These are phyloP conservation scores for Gleditsia sinensis DNA, from an alignment of 306 rosid species.

Conservation along the genomic window DNA sequence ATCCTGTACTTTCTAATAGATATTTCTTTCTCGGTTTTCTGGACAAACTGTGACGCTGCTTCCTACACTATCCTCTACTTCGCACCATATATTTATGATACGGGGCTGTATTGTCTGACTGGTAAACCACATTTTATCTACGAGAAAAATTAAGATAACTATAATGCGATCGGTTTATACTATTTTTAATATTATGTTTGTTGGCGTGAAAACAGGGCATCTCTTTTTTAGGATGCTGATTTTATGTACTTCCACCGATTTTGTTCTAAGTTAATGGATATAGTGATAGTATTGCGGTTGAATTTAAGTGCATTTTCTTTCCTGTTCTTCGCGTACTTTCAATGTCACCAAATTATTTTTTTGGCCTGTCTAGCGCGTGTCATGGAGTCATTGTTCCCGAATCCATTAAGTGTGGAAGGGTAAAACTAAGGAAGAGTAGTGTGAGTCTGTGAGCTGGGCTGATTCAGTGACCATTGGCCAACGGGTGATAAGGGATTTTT, in stretches of 20 bases:
- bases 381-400: not conserved
- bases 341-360: not conserved
- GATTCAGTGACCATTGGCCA: not conserved
- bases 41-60: not conserved
- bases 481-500: not conserved
- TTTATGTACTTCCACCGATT: not conserved
- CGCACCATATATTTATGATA: not conserved
- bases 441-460: not conserved
- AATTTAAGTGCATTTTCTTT: too few species aligned
- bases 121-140: not conserved
- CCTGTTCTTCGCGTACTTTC: not conserved
- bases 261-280: not conserved
- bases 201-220: not conserved
- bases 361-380: not conserved
- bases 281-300: not conserved
- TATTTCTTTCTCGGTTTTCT: not conserved
- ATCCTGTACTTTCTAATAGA: not conserved
- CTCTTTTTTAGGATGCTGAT: not conserved
- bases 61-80: not conserved
- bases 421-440: not conserved
- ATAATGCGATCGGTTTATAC: not conserved
- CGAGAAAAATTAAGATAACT: not conserved
- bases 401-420: not conserved
- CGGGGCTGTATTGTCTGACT: not conserved
- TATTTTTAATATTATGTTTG: not conserved